phyloP scores from a whole-genome alignment of 805 yeast species.

The Kodamaea kaohsiungensis region DNA sequence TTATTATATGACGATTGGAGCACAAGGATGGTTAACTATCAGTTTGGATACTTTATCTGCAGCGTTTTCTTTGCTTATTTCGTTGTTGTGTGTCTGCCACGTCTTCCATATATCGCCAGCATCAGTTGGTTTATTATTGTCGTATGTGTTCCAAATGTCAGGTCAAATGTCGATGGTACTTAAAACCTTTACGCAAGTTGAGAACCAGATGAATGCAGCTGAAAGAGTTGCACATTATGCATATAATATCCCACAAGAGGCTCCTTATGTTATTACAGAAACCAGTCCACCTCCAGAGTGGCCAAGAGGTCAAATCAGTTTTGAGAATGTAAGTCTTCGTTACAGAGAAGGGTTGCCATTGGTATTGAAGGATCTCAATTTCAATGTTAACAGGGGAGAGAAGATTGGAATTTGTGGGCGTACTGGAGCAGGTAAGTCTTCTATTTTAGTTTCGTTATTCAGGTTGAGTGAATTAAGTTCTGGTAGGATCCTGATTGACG shows the following conservation, averaged over 20 bases:
- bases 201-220: slow-evolving; percentile 75
- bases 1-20: slow-evolving; percentile 59
- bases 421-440: slow-evolving; percentile 83
- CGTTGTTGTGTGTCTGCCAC: slow-evolving; percentile 59
- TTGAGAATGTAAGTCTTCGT: slow-evolving; percentile 50
- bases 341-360: slow-evolving; percentile 63
- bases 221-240: slow-evolving; percentile 73
- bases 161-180: slow-evolving; percentile 60
- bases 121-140: slow-evolving; percentile 64
- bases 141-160: slow-evolving; percentile 57
- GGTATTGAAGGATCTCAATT: slow-evolving; percentile 49
- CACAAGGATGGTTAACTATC: slow-evolving; percentile 73
- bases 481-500: slow-evolving; percentile 57
- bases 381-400: slow-evolving; percentile 53
- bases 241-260: slow-evolving; percentile 60
- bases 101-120: slow-evolving; percentile 62
- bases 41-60: slow-evolving; percentile 58
- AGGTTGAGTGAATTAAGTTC: slow-evolving; percentile 51
- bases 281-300: slow-evolving; percentile 46
- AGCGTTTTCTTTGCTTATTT: slow-evolving; percentile 51
- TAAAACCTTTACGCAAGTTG: slow-evolving; percentile 67
- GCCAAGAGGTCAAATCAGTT: slow-evolving; percentile 53
- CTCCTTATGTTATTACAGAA: slow-evolving; percentile 52
- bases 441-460: slow-evolving; percentile 64
- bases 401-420: slow-evolving; percentile 87